Percentiles rank a stretch among this genome's conserved stretches.
Evolutionary conservation across 345 rosid genomes (phyloP).

Genomic region (Hibiscus tridactylites): DNA sequence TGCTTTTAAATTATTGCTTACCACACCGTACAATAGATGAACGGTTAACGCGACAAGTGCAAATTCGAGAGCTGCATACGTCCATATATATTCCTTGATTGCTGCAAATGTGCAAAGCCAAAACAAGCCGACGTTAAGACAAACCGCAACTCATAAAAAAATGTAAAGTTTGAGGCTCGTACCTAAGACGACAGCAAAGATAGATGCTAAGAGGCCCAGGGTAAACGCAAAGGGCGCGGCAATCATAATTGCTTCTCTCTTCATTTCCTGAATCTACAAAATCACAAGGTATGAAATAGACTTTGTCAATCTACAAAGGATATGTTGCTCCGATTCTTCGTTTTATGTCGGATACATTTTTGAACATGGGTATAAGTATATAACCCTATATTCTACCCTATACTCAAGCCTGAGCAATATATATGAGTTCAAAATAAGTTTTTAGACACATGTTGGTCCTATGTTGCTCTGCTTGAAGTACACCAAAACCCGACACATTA

Average conservation of each 20-base stretch:
- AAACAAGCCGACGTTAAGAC: background rate
- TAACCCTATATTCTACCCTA: background rate
- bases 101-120: conserved; percentile 35
- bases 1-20: conserved; percentile 26
- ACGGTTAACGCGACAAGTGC: conserved; percentile 57
- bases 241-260: conserved; percentile 53
- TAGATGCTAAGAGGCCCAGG: conserved; percentile 62
- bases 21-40: conserved; percentile 52
- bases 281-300: conserved; percentile 1
- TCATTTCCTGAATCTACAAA: conserved; percentile 59
- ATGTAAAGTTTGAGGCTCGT: conserved; percentile 11
- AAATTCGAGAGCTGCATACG: conserved; percentile 85
- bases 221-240: conserved; percentile 86
- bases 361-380: too few species aligned
- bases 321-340: background rate
- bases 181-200: conserved; percentile 68
- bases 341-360: too few species aligned
- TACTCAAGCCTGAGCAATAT: background rate
- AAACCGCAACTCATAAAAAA: background rate
- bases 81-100: conserved; percentile 79
- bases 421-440: background rate
- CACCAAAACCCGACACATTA: background rate
- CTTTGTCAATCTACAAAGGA: background rate
- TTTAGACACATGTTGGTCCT: background rate
- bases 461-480: background rate